A percentile compares a stretch with the other conserved stretches of the same genome.
Conservation (phyloP, 306 rosid genomes). For the Cicer judaicum region DNA sequence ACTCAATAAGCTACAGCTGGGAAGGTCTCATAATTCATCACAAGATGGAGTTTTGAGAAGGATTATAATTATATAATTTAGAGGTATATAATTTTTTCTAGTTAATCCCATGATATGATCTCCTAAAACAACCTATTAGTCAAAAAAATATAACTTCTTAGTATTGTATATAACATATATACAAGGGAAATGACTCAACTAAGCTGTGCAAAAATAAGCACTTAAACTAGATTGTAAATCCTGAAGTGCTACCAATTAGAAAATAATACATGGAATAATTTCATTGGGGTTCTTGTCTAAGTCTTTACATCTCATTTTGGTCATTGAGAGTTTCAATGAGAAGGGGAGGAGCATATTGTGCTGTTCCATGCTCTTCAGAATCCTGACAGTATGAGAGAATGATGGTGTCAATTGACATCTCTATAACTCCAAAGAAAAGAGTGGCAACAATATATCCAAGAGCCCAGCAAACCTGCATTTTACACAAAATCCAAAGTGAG, state of each 20-base stretch:
- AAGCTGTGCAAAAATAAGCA: slow-evolving; percentile 40
- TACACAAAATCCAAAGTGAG: slow-evolving; percentile 33
- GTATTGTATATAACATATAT: slow-evolving; percentile 28
- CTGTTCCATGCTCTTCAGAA: slow-evolving; percentile 95
- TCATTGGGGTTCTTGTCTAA: slow-evolving; percentile 69
- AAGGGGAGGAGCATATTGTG: slow-evolving; percentile 97
- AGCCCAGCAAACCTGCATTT: slow-evolving; percentile 85
- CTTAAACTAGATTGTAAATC: slow-evolving; percentile 42
- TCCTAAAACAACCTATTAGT: slow-evolving; percentile 36
- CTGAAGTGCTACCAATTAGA: slow-evolving; percentile 1
- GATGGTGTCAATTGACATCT: slow-evolving; percentile 95
- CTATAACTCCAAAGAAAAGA: slow-evolving; percentile 93
- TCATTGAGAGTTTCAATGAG: slow-evolving; percentile 90
- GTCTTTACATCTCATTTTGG: slow-evolving; percentile 91
- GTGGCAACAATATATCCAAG: slow-evolving; percentile 92
- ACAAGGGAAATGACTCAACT: slow-evolving; percentile 44
- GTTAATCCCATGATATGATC: slow-evolving; percentile 34
- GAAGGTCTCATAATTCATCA: background rate
- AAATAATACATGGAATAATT: slow-evolving; percentile 25
- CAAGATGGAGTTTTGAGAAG: slow-evolving; percentile 8
- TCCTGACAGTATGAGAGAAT: slow-evolving; percentile 97
- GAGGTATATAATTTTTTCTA: background rate
- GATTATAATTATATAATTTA: background rate
- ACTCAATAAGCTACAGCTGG: background rate
- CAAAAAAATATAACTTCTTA: slow-evolving; percentile 23